Base-by-base conservation (phyloP, 2,329 filamentous ascomycete genomes). In the Clonostachys rosea region DNA sequence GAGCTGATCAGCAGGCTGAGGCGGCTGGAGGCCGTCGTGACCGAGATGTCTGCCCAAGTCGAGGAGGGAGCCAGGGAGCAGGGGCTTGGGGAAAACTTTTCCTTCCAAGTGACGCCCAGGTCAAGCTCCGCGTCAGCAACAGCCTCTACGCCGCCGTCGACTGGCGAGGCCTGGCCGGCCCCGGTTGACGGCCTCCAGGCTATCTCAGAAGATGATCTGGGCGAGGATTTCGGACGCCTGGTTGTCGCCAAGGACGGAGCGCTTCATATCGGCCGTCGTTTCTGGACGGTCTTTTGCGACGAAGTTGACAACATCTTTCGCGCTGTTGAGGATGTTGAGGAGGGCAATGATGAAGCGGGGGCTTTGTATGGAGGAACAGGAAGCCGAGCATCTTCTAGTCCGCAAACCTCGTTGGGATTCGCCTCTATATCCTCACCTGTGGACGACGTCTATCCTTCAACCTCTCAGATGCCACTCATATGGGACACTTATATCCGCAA, bases 231-330 rank as follows among this genome's bases (percentile, higher is more conserved):
- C 47, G 60, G 60, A 3, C 49, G 52, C 11, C 53, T 63, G 17
- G 50, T 63, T 2, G 48, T 59, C 10, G 57, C 54, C 40, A 54
- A 54, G 34, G 51, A 56, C 43, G 59, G 59, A 1, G 36, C 49
- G 8, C 48, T 63, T 10, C 58, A 59, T 34, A 55, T 62, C 16
- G 60, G 55, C 14, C 63, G 62, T 12, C 53, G 56, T 1, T 63
- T 64, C 45, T 64, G 62, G 61, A 51, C 59, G 5, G 54, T 63
- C 7, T 64, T 64, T 41, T 63, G 62, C 40, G 46, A 49, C 16
- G 60, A 64, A 49, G 59, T 63, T 5, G 58, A 62, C 41, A 58
- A 62, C 14, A 62, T 63, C 35, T 47, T 63, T 5, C 52, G 61
- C 34, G 58, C 59, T 18, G 55, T 63, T n/a, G 56, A 62, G 35